Evolutionary conservation across 2,329 filamentous ascomycete species (phyloP).

Genomic region (Blastomyces parvus): DNA sequence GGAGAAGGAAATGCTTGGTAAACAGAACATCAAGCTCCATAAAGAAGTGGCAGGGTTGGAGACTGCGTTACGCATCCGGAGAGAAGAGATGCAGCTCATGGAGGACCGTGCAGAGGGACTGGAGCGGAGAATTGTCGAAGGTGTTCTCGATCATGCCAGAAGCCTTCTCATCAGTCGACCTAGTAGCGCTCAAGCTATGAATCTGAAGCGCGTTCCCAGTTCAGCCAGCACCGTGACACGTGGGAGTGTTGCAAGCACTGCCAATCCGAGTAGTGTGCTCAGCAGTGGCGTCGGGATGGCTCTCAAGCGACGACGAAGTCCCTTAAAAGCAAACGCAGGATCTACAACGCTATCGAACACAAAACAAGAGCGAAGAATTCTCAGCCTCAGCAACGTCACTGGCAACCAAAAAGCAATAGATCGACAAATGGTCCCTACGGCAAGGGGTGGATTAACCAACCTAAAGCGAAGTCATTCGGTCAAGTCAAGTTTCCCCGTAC

Average conservation of each 20-base stretch:
- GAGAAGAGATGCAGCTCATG: conserved; percentile 86
- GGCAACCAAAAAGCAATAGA: conserved; percentile 48
- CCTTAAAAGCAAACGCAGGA: conserved; percentile 33
- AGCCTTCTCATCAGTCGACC: conserved; percentile 63
- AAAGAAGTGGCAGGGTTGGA: conserved; percentile 86
- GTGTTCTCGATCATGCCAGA: conserved; percentile 91
- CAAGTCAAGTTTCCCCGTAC: conserved; percentile 50
- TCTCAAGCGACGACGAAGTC: conserved; percentile 41
- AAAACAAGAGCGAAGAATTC: conserved; percentile 62
- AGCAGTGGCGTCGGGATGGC: conserved; percentile 39
- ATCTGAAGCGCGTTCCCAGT: conserved; percentile 43
- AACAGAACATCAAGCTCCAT: conserved; percentile 68
- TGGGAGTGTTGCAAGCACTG: conserved; percentile 26
- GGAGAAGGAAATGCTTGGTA: conserved; percentile 57
- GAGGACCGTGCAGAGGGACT: conserved; percentile 78
- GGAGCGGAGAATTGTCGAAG: conserved; percentile 86
- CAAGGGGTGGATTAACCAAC: conserved; percentile 41
- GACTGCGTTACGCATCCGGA: conserved; percentile 76
- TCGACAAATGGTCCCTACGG: conserved; percentile 24
- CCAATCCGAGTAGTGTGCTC: conserved; percentile 30
- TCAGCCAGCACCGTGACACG: conserved; percentile 35
- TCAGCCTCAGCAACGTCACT: conserved; percentile 83
- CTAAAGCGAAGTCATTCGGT: conserved; percentile 73
- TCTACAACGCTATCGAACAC: conserved; percentile 40
- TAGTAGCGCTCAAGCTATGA: conserved; percentile 47